These are phyloP conservation scores for Gaeumannomyces sp. DNA, from an alignment of 2,329 filamentous ascomycete species.

Conservation along the genomic window DNA sequence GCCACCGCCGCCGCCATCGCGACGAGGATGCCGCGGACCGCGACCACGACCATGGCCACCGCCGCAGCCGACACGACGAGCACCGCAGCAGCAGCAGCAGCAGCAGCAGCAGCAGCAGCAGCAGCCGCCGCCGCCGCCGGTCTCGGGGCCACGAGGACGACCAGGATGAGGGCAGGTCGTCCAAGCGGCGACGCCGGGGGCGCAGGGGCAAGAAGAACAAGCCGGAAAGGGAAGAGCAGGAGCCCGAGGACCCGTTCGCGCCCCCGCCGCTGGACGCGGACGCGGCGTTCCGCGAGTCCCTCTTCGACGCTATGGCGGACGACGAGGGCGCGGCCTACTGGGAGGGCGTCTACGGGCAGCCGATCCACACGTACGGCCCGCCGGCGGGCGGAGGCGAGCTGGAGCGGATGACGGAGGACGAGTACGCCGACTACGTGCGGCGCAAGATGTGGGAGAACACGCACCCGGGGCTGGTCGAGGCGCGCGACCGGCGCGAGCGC, in stretches of 20 bases:
- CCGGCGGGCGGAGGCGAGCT: slow-evolving; percentile 40
- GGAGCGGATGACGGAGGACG: slow-evolving; percentile 85
- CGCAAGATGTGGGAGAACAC: slow-evolving; percentile 94
- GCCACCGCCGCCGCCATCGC: slow-evolving; percentile 18
- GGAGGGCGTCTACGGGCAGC: slow-evolving; percentile 94
- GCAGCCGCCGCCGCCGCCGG: slow-evolving; percentile 8
- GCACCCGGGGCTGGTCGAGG: slow-evolving; percentile 74
- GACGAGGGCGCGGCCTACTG: slow-evolving; percentile 94
- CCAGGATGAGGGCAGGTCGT: background rate
- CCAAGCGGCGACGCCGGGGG: background rate
- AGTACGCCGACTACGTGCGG: slow-evolving; percentile 82
- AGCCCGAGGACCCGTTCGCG: slow-evolving; percentile 35
- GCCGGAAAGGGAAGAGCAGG: background rate
- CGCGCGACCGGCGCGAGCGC: slow-evolving; percentile 57
- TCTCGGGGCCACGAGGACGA: background rate
- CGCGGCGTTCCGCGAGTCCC: slow-evolving; percentile 79
- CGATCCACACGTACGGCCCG: slow-evolving; percentile 68
- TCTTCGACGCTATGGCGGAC: slow-evolving; percentile 95
- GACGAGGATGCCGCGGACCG: slow-evolving; percentile 20
- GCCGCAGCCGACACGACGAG: slow-evolving; percentile 9
- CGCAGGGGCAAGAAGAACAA: slow-evolving; percentile 1
- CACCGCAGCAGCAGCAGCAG: background rate
- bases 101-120: slow-evolving; percentile 4
- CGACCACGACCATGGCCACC: slow-evolving; percentile 17
- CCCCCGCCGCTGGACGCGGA: slow-evolving; percentile 55